Conservation (phyloP, 768 basidiomycete species). For the Boletellus emodensis region DNA sequence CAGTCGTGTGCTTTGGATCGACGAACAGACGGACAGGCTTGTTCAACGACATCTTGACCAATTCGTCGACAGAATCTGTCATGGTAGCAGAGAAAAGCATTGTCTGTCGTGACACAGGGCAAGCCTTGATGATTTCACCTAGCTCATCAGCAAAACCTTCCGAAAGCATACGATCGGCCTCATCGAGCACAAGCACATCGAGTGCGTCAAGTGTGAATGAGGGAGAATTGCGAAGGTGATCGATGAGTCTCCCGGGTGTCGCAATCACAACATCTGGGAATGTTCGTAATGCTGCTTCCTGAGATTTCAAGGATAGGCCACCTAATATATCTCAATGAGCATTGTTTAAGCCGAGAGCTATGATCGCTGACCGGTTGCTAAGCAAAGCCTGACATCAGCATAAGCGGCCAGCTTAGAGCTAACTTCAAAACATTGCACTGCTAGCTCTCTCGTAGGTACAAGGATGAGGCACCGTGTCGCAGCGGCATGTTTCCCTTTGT, state of each 20-base stretch:
- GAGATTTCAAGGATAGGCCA: constrained; percentile 89
- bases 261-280: constrained; percentile 94
- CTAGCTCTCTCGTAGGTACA: constrained; percentile 93
- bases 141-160: constrained; percentile 96
- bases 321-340: constrained; percentile 41
- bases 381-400: constrained; percentile 86
- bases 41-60: constrained; percentile 88
- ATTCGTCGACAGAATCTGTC: constrained; percentile 93
- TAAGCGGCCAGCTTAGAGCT: constrained; percentile 79
- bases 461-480: constrained; percentile 88
- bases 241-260: constrained; percentile 95
- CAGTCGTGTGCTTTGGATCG: constrained; percentile 86
- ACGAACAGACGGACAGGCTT: constrained; percentile 94
- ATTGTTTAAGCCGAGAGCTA: not conserved
- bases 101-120: constrained; percentile 85
- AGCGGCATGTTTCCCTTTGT: constrained; percentile 81
- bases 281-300: constrained; percentile 79
- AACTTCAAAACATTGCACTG: constrained; percentile 93
- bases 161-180: constrained; percentile 95
- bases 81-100: constrained; percentile 99
- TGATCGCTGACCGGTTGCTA: constrained; percentile 75
- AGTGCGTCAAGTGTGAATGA: constrained; percentile 89
- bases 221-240: constrained; percentile 94
- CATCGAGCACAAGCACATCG: constrained; percentile 92
- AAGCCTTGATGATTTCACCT: constrained; percentile 87